Evolutionary conservation across 176 grass and related monocot species (phyloP).

Genomic region (Oropetium thomaeum): DNA sequence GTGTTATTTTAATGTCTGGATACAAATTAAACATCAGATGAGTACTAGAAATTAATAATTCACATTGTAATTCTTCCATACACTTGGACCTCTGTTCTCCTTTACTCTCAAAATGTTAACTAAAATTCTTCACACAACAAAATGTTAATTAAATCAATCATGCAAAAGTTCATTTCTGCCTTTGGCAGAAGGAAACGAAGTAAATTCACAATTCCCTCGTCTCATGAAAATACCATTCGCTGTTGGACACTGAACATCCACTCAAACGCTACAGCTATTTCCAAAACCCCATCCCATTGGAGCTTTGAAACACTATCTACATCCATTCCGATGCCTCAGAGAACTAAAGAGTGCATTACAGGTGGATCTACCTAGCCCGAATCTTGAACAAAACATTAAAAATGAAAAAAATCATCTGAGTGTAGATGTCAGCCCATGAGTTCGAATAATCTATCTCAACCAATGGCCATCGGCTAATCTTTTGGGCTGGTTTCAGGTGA

Average conservation of each 20-base stretch:
- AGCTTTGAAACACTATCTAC: slow-evolving; percentile 3
- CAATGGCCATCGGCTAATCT: neutral
- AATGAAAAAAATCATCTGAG: neutral
- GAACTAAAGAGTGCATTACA: neutral
- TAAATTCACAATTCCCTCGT: neutral
- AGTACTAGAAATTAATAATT: neutral
- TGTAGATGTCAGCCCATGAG: too few species aligned
- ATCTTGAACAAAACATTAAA: neutral
- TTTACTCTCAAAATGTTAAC: neutral
- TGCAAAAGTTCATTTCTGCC: neutral
- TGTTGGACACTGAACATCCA: neutral
- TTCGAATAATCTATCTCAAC: too few species aligned
- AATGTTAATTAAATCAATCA: too few species aligned
- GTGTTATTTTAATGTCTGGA: too few species aligned
- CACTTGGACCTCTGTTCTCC: neutral
- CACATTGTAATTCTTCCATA: neutral
- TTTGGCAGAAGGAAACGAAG: neutral
- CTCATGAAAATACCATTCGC: neutral
- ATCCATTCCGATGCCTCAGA: slow-evolving; percentile 1
- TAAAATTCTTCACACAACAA: too few species aligned
- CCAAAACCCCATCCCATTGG: neutral
- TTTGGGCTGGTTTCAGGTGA: slow-evolving; percentile 31
- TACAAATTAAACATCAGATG: too few species aligned
- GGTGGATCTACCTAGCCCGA: neutral
- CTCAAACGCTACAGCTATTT: neutral